Evolutionary conservation across 139 green algal genomes (phyloP).

Genomic region (Haematococcus sp.): DNA sequence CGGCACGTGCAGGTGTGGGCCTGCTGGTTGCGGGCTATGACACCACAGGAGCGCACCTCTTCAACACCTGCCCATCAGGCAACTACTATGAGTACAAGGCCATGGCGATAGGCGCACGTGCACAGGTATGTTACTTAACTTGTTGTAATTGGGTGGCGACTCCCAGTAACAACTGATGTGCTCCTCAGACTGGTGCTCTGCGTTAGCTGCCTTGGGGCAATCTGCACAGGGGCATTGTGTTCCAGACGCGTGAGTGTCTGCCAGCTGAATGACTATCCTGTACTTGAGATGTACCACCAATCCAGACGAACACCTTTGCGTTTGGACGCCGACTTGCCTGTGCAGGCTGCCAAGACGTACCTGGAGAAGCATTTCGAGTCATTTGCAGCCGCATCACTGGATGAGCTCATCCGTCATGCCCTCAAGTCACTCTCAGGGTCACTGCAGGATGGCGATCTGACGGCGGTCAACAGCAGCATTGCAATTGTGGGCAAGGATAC

Average conservation of each 20-base stretch:
- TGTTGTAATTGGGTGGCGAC: too few relatives aligned
- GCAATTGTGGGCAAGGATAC: constrained; percentile 70
- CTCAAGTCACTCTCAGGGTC: constrained; percentile 57
- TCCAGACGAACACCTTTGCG: too few relatives aligned
- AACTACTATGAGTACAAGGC: constrained; percentile 98
- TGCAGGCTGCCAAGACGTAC: constrained; percentile 93
- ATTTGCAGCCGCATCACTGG: constrained; percentile 66
- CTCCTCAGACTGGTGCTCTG: too few relatives aligned
- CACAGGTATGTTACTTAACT: constrained; percentile 60
- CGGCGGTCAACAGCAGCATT: constrained; percentile 73
- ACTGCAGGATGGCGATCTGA: constrained; percentile 83
- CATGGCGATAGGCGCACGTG: constrained; percentile 91
- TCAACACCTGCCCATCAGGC: constrained; percentile 91
- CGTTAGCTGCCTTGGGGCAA: too few relatives aligned
- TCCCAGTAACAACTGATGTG: too few relatives aligned
- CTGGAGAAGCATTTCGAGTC: constrained; percentile 90
- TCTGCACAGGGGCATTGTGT: too few relatives aligned
- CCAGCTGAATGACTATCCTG: too few relatives aligned
- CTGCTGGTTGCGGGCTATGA: constrained; percentile 90
- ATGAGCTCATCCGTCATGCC: constrained; percentile 85
- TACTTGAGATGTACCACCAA: too few relatives aligned
- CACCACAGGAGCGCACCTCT: constrained; percentile 76
- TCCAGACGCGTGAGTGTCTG: too few relatives aligned
- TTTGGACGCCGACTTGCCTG: too few relatives aligned
- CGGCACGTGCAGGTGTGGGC: constrained; percentile 64